Evolutionary conservation across 78 protist species (phyloP), one percentile per base, ranked within the genome.

Genomic region (Isochrysis galbana): DNA sequence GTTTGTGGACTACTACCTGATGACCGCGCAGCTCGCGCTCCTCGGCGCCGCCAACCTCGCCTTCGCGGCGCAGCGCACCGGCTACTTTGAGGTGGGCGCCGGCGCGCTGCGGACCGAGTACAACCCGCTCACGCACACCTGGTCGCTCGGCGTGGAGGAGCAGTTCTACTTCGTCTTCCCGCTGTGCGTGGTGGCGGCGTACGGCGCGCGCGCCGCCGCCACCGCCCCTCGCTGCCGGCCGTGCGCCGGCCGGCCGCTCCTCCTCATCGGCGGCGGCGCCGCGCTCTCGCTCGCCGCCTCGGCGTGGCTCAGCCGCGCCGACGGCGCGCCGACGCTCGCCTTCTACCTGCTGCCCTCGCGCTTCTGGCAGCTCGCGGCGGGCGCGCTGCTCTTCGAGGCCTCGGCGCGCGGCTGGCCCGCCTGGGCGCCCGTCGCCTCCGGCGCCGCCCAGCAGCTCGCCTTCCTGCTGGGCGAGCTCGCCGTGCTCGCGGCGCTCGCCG

Each of bases 131-230:
- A 0, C 19, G 25, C 84, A 77, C 23, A 3, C 47, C 19, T 77
- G 84, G 84, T 77, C 84, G 46, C 84, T 77, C 46, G 84, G 84
- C 3, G 84, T 77, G 34, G 84, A 77, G 84, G 84, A 77, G 84
- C 84, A 77, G 46, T 77, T 77, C 46, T 77, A 77, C 47, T 7
- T 77, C 47, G 17, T 77, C 84, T 77, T 77, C 46, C 47, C 84
- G 32, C 29, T 39, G 84, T 1, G 34, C 17, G 19, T 77, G 48
- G 1, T 39, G 19, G n/a, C 39, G 34, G 47, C 32, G 17, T 0
- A 39, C 47, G 84, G 84, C 84, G 0, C 34, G 46, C 47, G n/a
- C 34, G 80, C 17, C 41, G 34, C 11, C 39, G 74, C 74, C n/a
- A 7, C n/a, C 14, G 74, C 74, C n/a, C 74, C 19, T 32, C 74